Base-by-base conservation (phyloP, 306 rosid species). In the Glycyrrhiza uralensis region DNA sequence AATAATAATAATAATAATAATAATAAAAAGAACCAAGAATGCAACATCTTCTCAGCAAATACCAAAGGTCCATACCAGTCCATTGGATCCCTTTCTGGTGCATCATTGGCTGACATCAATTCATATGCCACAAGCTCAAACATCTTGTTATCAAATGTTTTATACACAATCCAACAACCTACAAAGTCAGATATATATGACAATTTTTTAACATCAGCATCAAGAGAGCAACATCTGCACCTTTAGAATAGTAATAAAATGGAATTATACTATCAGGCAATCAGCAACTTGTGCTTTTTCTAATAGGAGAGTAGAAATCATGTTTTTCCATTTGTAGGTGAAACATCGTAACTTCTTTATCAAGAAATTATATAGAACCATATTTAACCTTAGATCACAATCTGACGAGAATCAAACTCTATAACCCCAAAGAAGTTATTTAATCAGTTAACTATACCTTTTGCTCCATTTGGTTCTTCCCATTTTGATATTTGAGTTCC, bases 1-100 rank as follows among this genome's bases (percentile, higher is more conserved):
- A 47, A 23, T 17, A 69, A 41, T 23, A 28, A 41, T 11, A 45
- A 71, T 26, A 71, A 44, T 7, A 30, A n/a, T 6, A 18, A 12
- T 7, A 12, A 56, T 3, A 47, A 23, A 56, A 58, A 58, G 17
- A 58, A 39, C 7, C n/a, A 66, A 22, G 47, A 45, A 39, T 10
- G 24, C 30, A 23, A 8, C 36, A 72, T 58, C 19, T 9, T 47
- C 47, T 59, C 22, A 71, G 42, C 6, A 35, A 64, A 79, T 49
- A 44, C 41, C 33, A 5, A 12, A 46, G 75, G 52, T 69, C 41
- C 76, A 2, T 86, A 94, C 98, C 98, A 94, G 70, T 89, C 85
- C 96, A 85, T 94, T 22, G 98, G 98, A 87, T 94, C 98, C 86
- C 98, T 87, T 86, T 91, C 96, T 18, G 97, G 95, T 59, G 88